Percentiles rank a stretch among this genome's conserved stretches.
Evolutionary conservation across 768 basidiomycete genomes (phyloP).

Genomic region (Neoboletus brunneissimus): DNA sequence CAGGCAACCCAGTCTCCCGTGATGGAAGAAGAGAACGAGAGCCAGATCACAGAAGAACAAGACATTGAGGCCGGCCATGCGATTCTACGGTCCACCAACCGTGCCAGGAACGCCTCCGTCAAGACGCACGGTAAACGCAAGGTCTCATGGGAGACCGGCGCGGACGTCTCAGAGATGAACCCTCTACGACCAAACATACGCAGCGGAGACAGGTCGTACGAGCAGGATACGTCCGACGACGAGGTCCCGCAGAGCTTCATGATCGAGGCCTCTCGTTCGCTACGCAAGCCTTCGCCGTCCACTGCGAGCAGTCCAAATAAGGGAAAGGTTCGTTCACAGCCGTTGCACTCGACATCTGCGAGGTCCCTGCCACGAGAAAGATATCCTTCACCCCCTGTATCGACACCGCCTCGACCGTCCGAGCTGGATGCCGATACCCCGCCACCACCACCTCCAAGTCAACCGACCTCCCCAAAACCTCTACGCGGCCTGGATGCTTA

Average conservation of each 20-base stretch:
- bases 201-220: slow-evolving; percentile 57
- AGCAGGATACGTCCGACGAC: slow-evolving; percentile 68
- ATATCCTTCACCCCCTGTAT: slow-evolving; percentile 38
- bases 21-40: slow-evolving; percentile 65
- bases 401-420: slow-evolving; percentile 63
- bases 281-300: slow-evolving; percentile 38
- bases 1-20: slow-evolving; percentile 70
- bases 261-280: slow-evolving; percentile 59
- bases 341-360: slow-evolving; percentile 49
- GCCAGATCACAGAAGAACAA: slow-evolving; percentile 41
- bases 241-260: slow-evolving; percentile 86
- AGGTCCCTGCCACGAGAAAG: slow-evolving; percentile 39
- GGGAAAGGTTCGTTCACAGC: slow-evolving; percentile 44
- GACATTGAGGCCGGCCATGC: slow-evolving; percentile 63
- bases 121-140: slow-evolving; percentile 48
- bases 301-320: slow-evolving; percentile 30
- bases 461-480: slow-evolving; percentile 34
- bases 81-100: slow-evolving; percentile 33
- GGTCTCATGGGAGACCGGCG: slow-evolving; percentile 57
- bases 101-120: slow-evolving; percentile 29
- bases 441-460: slow-evolving; percentile 21
- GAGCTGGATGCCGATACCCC: slow-evolving; percentile 48
- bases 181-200: slow-evolving; percentile 70
- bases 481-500: slow-evolving; percentile 77
- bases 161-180: slow-evolving; percentile 53